phyloP scores from a whole-genome alignment of 2,329 filamentous ascomycete species.

The Fusarium dlaminii region DNA sequence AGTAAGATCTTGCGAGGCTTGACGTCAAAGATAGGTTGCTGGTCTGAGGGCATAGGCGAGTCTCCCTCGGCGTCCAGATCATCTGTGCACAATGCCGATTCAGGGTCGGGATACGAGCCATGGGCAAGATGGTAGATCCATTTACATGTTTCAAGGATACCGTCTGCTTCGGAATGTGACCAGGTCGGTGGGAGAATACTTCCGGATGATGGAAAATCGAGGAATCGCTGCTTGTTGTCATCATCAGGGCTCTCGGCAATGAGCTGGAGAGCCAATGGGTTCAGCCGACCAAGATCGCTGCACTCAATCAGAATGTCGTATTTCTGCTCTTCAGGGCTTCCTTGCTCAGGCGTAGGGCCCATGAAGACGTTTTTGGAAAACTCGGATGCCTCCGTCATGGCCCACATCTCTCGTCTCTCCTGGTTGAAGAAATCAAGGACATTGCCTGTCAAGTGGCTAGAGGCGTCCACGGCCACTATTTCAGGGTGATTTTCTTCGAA shows the following conservation, averaged over 20 bases:
- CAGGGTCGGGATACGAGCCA: conserved; percentile 57
- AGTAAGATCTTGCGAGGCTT: conserved; percentile 79
- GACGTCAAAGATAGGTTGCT: conserved; percentile 25
- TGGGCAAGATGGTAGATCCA: conserved; percentile 91
- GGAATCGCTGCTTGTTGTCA: conserved; percentile 46
- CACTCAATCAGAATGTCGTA: conserved; percentile 91
- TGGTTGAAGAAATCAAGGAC: conserved; percentile 90
- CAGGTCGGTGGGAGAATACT: conserved; percentile 87
- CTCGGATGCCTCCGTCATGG: conserved; percentile 89
- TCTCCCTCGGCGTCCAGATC: conserved; percentile 46
- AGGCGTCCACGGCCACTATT: conserved; percentile 78
- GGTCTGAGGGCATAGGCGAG: conserved; percentile 35
- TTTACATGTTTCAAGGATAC: conserved; percentile 83
- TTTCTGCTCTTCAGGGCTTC: conserved; percentile 64
- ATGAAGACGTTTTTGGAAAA: conserved; percentile 91
- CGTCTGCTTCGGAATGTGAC: conserved; percentile 84
- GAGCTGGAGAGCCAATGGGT: conserved; percentile 71
- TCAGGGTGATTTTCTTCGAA: conserved; percentile 77
- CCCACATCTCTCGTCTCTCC: conserved; percentile 91
- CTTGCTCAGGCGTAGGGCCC: conserved; percentile 82
- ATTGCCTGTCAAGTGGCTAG: conserved; percentile 76
- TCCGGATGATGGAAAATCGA: conserved; percentile 94
- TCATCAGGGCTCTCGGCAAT: conserved; percentile 66
- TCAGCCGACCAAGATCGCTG: conserved; percentile 82
- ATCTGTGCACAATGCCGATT: conserved; percentile 48